Percentiles rank a stretch among this genome's conserved stretches.
These are phyloP conservation scores for Erigeron philadelphicus DNA, from an alignment of 140 eudicot genomes.

Conservation along the genomic window DNA sequence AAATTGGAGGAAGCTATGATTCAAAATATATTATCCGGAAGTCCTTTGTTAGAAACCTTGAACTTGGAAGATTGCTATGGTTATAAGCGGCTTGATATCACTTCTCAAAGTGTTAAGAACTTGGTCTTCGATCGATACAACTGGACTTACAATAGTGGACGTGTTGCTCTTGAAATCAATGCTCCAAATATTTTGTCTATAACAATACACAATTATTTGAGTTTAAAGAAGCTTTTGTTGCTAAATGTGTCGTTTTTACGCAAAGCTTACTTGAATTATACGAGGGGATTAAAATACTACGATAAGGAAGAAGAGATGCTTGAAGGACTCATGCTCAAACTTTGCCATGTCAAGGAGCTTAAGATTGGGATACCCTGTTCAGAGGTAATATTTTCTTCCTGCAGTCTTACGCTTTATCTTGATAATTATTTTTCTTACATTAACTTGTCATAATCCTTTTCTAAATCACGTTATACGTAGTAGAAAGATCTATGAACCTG, in stretches of 20 bases:
- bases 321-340: neutral
- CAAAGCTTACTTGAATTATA: neutral
- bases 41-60: neutral
- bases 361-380: neutral
- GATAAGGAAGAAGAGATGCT: neutral
- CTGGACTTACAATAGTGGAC: no score
- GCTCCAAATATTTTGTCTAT: conserved; percentile 4
- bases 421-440: no score
- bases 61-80: neutral
- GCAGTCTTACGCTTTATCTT: no score
- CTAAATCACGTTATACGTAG: no score
- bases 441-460: no score
- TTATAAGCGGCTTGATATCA: neutral
- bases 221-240: neutral
- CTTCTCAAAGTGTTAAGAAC: conserved; percentile 8
- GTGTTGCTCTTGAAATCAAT: no score
- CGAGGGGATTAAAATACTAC: neutral
- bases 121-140: neutral
- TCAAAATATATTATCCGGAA: conserved; percentile 11
- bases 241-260: neutral
- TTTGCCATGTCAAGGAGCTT: neutral
- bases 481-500: no score
- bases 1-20: neutral
- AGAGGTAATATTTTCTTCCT: neutral
- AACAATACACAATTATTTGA: neutral